Percentiles rank a stretch among this genome's conserved stretches.
Conservation (phyloP, 2,329 filamentous ascomycete species). For the Exophiala aquamarina region DNA sequence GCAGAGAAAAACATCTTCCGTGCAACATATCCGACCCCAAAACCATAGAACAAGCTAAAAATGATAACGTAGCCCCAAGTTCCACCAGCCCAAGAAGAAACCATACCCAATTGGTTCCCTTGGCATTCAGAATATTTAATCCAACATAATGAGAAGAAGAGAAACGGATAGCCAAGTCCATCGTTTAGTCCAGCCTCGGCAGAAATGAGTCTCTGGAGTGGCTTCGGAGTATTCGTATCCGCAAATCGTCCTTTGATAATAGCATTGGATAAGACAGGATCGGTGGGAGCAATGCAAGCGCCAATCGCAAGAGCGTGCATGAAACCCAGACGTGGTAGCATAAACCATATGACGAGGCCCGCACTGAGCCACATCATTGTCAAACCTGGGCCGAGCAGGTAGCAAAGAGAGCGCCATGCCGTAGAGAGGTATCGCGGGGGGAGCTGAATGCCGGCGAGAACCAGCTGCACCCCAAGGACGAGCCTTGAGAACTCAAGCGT, state of each 20-base stretch:
- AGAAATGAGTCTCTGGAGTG: conserved; percentile 75
- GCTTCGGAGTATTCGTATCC: conserved; percentile 79
- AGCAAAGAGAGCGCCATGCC: conserved; percentile 72
- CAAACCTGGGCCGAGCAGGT: conserved; percentile 82
- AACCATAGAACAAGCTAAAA: conserved; percentile 74
- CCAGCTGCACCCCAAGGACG: conserved; percentile 83
- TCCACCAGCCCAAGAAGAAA: conserved; percentile 74
- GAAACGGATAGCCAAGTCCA: conserved; percentile 84
- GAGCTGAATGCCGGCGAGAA: conserved; percentile 82
- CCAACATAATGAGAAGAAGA: conserved; percentile 80
- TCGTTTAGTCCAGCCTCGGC: conserved; percentile 88
- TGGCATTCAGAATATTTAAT: conserved; percentile 63
- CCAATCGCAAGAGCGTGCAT: conserved; percentile 76
- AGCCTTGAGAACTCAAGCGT: conserved; percentile 85
- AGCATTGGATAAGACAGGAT: conserved; percentile 80
- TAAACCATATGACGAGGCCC: conserved; percentile 72
- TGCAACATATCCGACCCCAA: conserved; percentile 73
- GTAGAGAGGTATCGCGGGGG: conserved; percentile 75
- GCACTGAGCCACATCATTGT: conserved; percentile 79
- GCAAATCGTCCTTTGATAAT: conserved; percentile 93
- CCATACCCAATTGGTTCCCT: conserved; percentile 60
- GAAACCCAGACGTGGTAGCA: conserved; percentile 70
- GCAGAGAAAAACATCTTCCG: conserved; percentile 82
- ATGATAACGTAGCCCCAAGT: conserved; percentile 81
- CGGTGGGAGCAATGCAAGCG: conserved; percentile 84